A percentile compares a stretch with the other conserved stretches of the same genome.
These are phyloP conservation scores for Leucocoprinus leucothites DNA, from an alignment of 768 basidiomycete genomes.

Conservation along the genomic window DNA sequence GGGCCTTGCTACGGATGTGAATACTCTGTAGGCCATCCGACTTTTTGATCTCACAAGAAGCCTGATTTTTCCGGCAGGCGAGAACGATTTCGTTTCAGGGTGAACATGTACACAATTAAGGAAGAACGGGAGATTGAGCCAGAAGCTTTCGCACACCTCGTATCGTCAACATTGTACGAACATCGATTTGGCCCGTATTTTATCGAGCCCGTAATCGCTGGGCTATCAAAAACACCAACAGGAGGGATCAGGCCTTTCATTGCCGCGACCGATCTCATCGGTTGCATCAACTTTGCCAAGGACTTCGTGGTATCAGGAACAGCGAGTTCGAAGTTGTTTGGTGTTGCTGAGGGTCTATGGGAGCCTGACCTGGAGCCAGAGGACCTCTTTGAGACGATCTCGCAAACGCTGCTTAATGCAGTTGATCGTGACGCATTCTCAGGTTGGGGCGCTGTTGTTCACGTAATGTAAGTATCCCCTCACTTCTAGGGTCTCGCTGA, in stretches of 20 bases:
- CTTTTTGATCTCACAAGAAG: conserved; percentile 7
- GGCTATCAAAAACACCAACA: conserved; percentile 70
- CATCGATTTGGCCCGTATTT: conserved; percentile 95
- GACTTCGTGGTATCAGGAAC: conserved; percentile 97
- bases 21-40: conserved; percentile 62
- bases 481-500: not conserved
- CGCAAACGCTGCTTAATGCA: conserved; percentile 91
- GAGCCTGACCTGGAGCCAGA: conserved; percentile 96
- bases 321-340: conserved; percentile 87
- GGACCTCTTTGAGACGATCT: conserved; percentile 97
- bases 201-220: conserved; percentile 95
- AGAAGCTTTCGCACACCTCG: conserved; percentile 92
- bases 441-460: conserved; percentile 95
- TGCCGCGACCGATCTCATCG: conserved; percentile 91
- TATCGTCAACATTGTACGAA: conserved; percentile 94
- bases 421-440: conserved; percentile 96
- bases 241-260: conserved; percentile 87
- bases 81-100: conserved; percentile 88
- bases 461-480: conserved; percentile 74
- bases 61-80: conserved; percentile 45
- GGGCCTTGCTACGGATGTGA: conserved; percentile 91
- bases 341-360: conserved; percentile 98
- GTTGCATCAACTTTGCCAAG: conserved; percentile 90
- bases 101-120: conserved; percentile 99
- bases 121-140: conserved; percentile 97